Percentiles rank a stretch among this genome's conserved stretches.
Conservation (phyloP, 495 filamentous ascomycete genomes). For the Staphylotrichum longicolle region DNA sequence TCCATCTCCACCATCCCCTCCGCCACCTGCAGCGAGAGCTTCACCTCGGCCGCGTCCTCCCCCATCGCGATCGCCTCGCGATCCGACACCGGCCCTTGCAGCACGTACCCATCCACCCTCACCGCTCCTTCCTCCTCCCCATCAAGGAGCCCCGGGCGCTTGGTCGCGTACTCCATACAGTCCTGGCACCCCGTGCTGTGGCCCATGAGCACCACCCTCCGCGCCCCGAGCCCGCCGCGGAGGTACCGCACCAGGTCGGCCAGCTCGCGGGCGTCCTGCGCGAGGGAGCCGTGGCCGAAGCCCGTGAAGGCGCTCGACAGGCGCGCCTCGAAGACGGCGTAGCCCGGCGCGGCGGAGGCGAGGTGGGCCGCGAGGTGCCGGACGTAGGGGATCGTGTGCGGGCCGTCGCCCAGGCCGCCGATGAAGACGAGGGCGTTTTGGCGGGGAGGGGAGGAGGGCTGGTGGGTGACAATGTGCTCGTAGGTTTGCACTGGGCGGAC, state of each 20-base stretch:
- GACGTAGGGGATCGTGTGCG: conserved; percentile 63
- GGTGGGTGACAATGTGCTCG: conserved; percentile 11
- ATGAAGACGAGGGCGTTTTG: conserved; percentile 76
- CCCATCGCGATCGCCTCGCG: conserved; percentile 58
- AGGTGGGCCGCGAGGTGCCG: conserved; percentile 64
- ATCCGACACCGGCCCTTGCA: conserved; percentile 81
- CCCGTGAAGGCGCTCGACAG: conserved; percentile 59
- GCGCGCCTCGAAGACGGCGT: conserved; percentile 45
- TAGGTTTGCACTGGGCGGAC: conserved; percentile 13
- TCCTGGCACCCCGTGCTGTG: conserved; percentile 84
- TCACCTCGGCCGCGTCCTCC: conserved; percentile 44
- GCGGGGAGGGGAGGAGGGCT: conserved; percentile 25
- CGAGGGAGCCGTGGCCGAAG: conserved; percentile 69
- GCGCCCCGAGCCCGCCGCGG: conserved; percentile 29
- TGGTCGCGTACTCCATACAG: conserved; percentile 62
- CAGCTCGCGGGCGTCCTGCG: conserved; percentile 71
- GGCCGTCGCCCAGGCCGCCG: conserved; percentile 78
- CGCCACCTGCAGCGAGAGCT: conserved; percentile 53
- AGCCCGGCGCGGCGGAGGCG: conserved; percentile 34
- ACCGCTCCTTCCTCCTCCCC: conserved; percentile 32
- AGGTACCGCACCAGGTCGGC: conserved; percentile 70
- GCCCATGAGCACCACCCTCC: conserved; percentile 80
- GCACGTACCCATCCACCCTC: conserved; percentile 71
- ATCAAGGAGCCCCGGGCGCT: too few species aligned
- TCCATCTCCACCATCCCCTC: conserved; percentile 53